These are phyloP conservation scores for Neofusicoccum umdonicola DNA, from an alignment of 2,329 filamentous ascomycete genomes.

Conservation along the genomic window DNA sequence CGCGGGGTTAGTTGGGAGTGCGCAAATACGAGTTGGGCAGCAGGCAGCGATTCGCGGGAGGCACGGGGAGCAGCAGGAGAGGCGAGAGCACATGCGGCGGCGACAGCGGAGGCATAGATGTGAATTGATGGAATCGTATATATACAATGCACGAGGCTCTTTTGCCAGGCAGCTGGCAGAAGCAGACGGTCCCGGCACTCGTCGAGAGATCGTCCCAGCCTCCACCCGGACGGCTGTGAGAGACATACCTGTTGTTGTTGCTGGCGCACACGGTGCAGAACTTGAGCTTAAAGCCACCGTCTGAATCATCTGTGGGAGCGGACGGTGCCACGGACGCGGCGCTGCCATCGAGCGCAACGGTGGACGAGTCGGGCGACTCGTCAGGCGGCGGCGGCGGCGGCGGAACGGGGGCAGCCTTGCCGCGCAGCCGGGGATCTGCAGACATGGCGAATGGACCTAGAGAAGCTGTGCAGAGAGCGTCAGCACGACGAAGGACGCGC, in stretches of 20 bases:
- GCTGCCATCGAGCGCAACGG: constrained; percentile 29
- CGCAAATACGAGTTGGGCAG: background rate
- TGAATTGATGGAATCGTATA: constrained; percentile 12
- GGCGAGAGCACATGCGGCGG: constrained; percentile 4
- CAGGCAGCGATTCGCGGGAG: background rate
- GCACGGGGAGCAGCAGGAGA: background rate
- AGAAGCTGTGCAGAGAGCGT: background rate
- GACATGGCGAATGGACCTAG: constrained; percentile 29
- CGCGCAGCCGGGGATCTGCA: constrained; percentile 49
- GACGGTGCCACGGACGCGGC: constrained; percentile 17
- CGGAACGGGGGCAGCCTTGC: constrained; percentile 41
- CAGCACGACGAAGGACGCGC: background rate
- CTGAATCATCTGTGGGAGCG: constrained; percentile 23
- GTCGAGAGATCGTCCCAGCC: background rate
- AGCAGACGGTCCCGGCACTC: background rate
- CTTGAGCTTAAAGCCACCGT: constrained; percentile 76
- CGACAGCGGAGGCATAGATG: background rate
- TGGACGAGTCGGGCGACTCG: constrained; percentile 32
- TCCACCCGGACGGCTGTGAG: background rate
- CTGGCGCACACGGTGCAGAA: constrained; percentile 99
- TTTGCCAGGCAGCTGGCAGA: background rate
- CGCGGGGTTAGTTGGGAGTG: constrained; percentile 22
- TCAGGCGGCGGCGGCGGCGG: constrained; percentile 51
- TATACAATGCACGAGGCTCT: background rate
- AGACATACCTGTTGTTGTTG: constrained; percentile 84